These are phyloP conservation scores for Blakeslea trispora DNA, from an alignment of 371 early-diverging fungal genomes.

Conservation along the genomic window DNA sequence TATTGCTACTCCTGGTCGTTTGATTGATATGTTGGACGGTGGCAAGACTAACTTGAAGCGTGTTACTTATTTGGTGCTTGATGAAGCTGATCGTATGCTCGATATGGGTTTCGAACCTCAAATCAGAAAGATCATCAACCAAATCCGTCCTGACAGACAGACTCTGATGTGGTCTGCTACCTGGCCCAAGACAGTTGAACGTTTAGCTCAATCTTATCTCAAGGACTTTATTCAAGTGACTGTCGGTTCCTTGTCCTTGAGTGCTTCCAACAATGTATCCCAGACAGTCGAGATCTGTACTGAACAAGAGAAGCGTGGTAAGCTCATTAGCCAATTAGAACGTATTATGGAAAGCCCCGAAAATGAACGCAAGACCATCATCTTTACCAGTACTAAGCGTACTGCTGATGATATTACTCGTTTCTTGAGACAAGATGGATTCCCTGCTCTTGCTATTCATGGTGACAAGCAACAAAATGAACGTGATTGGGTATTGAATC, in stretches of 20 bases:
- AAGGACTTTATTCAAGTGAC: slow-evolving; percentile 98
- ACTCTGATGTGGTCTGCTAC: slow-evolving; percentile 99
- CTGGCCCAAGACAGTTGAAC: slow-evolving; percentile 98
- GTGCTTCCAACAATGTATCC: slow-evolving; percentile 94
- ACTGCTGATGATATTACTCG: slow-evolving; percentile 97
- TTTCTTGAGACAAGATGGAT: slow-evolving; percentile 91
- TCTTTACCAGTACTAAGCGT: slow-evolving; percentile 98
- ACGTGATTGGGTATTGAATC: slow-evolving; percentile 96
- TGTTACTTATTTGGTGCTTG: slow-evolving; percentile 97
- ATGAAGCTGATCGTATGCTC: slow-evolving; percentile 99
- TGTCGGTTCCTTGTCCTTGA: slow-evolving; percentile 94
- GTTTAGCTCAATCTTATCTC: slow-evolving; percentile 92
- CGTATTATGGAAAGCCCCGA: slow-evolving; percentile 76
- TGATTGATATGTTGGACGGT: slow-evolving; percentile 96
- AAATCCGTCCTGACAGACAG: slow-evolving; percentile 98
- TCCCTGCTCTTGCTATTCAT: slow-evolving; percentile 97
- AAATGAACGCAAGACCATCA: slow-evolving; percentile 82
- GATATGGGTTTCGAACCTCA: slow-evolving; percentile 99
- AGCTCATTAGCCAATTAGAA: slow-evolving; percentile 73
- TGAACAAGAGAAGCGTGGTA: slow-evolving; percentile 86
- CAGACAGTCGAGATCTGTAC: slow-evolving; percentile 91
- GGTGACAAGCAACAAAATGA: slow-evolving; percentile 99
- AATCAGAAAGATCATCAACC: slow-evolving; percentile 97
- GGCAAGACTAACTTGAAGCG: slow-evolving; percentile 90
- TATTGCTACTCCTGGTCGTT: slow-evolving; percentile 99